These are phyloP conservation scores for Ophiocordyceps camponoti-leonardi DNA, from an alignment of 2,329 filamentous ascomycete genomes.

Conservation along the genomic window DNA sequence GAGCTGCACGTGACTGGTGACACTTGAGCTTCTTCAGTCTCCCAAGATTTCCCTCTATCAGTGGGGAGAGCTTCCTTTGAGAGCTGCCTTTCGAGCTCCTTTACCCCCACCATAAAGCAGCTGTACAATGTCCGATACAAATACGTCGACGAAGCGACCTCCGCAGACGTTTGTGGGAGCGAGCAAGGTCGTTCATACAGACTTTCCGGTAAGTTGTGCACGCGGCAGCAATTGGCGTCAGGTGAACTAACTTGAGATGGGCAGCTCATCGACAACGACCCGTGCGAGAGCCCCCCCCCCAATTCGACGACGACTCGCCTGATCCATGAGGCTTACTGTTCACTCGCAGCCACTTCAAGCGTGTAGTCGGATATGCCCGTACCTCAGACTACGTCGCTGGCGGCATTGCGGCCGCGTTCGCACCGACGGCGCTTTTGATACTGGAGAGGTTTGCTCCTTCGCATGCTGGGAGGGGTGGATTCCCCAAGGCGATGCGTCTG, in stretches of 20 bases:
- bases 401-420: slow-evolving; percentile 48
- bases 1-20: neutral
- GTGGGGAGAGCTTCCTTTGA: slow-evolving; percentile 7
- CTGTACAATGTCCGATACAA: slow-evolving; percentile 19
- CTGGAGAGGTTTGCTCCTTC: slow-evolving; percentile 81
- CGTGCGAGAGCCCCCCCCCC: slow-evolving; percentile 38
- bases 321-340: neutral
- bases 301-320: neutral
- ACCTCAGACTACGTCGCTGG: slow-evolving; percentile 67
- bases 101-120: slow-evolving; percentile 2
- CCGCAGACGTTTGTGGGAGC: slow-evolving; percentile 17
- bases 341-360: slow-evolving; percentile 60
- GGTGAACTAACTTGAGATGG: slow-evolving; percentile 9
- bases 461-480: slow-evolving; percentile 65
- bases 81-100: slow-evolving; percentile 5
- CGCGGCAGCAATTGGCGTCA: slow-evolving; percentile 6
- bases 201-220: slow-evolving; percentile 60
- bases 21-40: neutral
- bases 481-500: slow-evolving; percentile 68
- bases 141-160: slow-evolving; percentile 16
- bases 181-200: slow-evolving; percentile 63
- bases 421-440: slow-evolving; percentile 55
- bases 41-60: slow-evolving; percentile 5
- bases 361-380: slow-evolving; percentile 77
- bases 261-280: slow-evolving; percentile 97